A percentile compares a stretch with the other conserved stretches of the same genome.
Conservation (phyloP, 2,329 filamentous ascomycete genomes). For the Xylaria sp. region DNA sequence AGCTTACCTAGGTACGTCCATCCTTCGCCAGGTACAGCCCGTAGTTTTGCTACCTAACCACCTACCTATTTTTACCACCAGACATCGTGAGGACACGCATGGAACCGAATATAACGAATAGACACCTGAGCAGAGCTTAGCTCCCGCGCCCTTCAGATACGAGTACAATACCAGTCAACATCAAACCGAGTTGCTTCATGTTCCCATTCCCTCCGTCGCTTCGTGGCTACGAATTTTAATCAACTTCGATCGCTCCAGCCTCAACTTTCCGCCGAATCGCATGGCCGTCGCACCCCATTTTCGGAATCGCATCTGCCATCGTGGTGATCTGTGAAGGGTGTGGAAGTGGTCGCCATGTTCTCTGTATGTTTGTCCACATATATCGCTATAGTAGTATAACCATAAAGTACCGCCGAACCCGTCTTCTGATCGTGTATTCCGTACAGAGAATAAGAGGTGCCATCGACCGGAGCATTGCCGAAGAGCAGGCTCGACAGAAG, state of each 20-base stretch:
- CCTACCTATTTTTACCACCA: too few species aligned
- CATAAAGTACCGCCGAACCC: background rate
- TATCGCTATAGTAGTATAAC: background rate
- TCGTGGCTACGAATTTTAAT: background rate
- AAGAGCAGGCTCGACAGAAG: conserved; percentile 84
- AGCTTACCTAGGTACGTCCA: too few species aligned
- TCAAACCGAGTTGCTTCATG: too few species aligned
- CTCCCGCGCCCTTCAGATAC: background rate
- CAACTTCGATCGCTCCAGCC: background rate
- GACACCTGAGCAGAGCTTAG: too few species aligned
- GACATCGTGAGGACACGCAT: too few species aligned
- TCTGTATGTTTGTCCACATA: conserved; percentile 27
- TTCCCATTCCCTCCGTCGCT: background rate
- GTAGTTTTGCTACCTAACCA: too few species aligned
- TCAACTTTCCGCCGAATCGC: conserved; percentile 1
- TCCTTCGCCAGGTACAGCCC: too few species aligned
- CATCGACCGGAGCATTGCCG: conserved; percentile 84
- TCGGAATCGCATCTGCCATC: conserved; percentile 16
- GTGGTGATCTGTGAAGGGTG: conserved; percentile 6
- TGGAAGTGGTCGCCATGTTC: conserved; percentile 30
- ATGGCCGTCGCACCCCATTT: conserved; percentile 14
- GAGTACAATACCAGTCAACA: background rate
- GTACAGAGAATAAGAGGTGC: conserved; percentile 77
- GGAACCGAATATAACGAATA: too few species aligned
- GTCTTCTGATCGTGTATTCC: conserved; percentile 11